Evolutionary conservation across 2,329 filamentous ascomycete species (phyloP), one percentile per base, ranked within the genome.

Genomic region (Emergomyces orientalis): DNA sequence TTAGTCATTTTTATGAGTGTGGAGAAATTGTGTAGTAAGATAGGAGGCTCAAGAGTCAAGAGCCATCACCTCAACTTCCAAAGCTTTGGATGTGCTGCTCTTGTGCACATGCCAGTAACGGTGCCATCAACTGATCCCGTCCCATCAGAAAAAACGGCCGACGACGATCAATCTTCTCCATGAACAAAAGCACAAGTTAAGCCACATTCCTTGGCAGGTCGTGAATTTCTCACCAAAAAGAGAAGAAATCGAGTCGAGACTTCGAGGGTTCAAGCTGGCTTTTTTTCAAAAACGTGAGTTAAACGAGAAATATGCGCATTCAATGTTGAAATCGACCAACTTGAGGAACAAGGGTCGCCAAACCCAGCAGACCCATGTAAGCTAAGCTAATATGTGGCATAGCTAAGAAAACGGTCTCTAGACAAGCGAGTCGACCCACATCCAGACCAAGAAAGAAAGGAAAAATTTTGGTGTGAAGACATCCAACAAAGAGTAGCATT

Each of bases 341-440:
- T 14, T 27, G 13, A 37, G 34, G 34, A 37, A 8, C 34, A 8
- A 37, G 11, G 47, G 22, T 27, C 47, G 22, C 11, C 27, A 27
- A 27, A 14, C 3, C 11, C 22, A 22, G 22, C 22, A 14, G 51
- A 7, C 30, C 51, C 27, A n/a, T 17, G 6, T 30, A 17, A 22
- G 43, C 49, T 17, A 34, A n/a, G 51, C 17, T 8, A 54, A 54
- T 54, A 54, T 54, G 51, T 54, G 51, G 17, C 14, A 32, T 54
- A 54, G 14, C 51, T 54, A 54, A 34, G 51, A 54, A 54, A 54
- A 54, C 51, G 51, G 51, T n/a, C 51, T 54, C 17, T 5, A n/a
- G 30, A 34, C 51, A 54, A 54, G 51, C 51, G 51, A 54, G 51
- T 34, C 19, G 32, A 41, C 32, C 54, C 54, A 56, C 54, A 56